Base-by-base conservation (phyloP, 148 eudicot genomes). In the Chenopodium berlandieri region DNA sequence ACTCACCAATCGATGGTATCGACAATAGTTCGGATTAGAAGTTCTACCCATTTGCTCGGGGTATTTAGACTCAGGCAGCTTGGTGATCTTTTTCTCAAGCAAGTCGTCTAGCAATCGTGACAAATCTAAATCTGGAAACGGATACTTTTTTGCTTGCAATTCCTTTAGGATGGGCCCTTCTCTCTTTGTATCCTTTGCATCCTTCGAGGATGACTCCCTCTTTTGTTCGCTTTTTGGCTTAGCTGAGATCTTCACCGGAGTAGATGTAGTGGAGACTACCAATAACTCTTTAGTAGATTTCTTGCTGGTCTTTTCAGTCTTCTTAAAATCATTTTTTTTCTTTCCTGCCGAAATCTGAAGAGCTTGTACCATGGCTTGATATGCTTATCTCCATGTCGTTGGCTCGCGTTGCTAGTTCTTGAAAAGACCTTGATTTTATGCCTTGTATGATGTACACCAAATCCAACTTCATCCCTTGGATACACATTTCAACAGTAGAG, bases 91-190 rank as follows among this genome's bases (percentile, higher is more conserved):
- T 17, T 80, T 80, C 50, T 80, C 58, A 0, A 80, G 52, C 4
- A 72, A n/a, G 8, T 60, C 71, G 4, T 80, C 82, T 4, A 80
- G 16, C 77, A 80, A 72, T n/a, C 76, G 69, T 1, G 70, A 40
- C 17, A 80, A 58, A 17, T 80, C 82, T 2, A 22, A 71, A 23
- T 80, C 46, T 7, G 58, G 77, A 22, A 80, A 80, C 1, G 76
- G 77, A 25, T 80, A 60, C 37, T 80, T 80, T 67, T 80, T 80
- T 25, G 44, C 77, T 9, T 71, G 82, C 3, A 80, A 34, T 31
- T 80, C 77, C 9, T 60, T 80, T 0, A 80, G 20, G 0, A 70
- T 79, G 5, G 40, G 82, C 16, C 34, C 25, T 1, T 67, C 50
- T 22, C 13, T 67, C 3, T 30, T 63, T 7, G 0, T 37, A 34